Evolutionary conservation across 257 asterid species (phyloP).

Genomic region (Nicotiana tomentosiformis): DNA sequence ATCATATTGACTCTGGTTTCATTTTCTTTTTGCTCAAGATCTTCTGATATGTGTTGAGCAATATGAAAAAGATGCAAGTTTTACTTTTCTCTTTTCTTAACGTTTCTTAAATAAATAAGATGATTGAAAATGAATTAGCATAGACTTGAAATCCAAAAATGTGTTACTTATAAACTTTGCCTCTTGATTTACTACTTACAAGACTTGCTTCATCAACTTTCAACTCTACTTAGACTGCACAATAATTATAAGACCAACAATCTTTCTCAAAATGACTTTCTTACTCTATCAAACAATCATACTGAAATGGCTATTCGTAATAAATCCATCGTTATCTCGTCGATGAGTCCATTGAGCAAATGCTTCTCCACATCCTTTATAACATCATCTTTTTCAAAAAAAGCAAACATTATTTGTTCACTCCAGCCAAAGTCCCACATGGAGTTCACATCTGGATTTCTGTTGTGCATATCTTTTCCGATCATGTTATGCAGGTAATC

Average conservation of each 20-base stretch:
- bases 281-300: slow-evolving; percentile 22
- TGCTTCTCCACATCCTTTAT: slow-evolving; percentile 56
- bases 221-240: background rate
- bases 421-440: slow-evolving; percentile 86
- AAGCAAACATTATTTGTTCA: slow-evolving; percentile 22
- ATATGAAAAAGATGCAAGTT: background rate
- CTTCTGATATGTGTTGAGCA: background rate
- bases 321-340: slow-evolving; percentile 58
- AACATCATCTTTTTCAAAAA: slow-evolving; percentile 47
- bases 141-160: slow-evolving; percentile 2
- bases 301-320: slow-evolving; percentile 25
- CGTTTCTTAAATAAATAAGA: background rate
- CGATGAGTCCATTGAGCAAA: slow-evolving; percentile 60
- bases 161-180: background rate
- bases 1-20: too few relatives aligned
- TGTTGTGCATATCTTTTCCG: slow-evolving; percentile 43
- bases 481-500: slow-evolving; percentile 50
- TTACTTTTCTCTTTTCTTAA: background rate
- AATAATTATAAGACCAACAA: slow-evolving; percentile 1
- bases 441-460: slow-evolving; percentile 44
- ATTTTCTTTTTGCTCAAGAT: too few relatives aligned
- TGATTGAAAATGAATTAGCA: background rate
- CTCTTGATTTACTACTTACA: background rate
- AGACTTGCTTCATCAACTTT: background rate
- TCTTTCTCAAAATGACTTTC: background rate